Conservation (phyloP, 1,139 yeast genomes). For the Insectozyma bohioensis region DNA sequence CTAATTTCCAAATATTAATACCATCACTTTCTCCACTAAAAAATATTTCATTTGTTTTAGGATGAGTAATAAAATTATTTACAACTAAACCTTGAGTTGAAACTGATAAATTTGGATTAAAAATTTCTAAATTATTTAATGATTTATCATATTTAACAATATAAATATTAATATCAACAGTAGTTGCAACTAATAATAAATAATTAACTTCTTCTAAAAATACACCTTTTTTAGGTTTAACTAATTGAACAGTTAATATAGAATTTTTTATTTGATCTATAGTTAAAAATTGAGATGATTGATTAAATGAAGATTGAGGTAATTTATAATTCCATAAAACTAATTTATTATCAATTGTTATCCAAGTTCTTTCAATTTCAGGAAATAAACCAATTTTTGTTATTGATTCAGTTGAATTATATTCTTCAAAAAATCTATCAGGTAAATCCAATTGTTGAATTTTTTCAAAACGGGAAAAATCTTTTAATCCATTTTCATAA, state of each 20-base stretch:
- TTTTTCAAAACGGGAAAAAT: conserved; percentile 77
- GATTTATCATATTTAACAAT: conserved; percentile 62
- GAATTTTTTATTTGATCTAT: conserved; percentile 83
- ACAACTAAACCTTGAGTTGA: conserved; percentile 78
- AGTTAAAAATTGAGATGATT: conserved; percentile 66
- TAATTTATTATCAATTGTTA: conserved; percentile 77
- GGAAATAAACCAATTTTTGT: conserved; percentile 85
- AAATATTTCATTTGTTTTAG: conserved; percentile 73
- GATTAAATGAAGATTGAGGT: conserved; percentile 49
- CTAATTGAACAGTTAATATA: conserved; percentile 72
- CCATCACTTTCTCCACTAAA: conserved; percentile 81
- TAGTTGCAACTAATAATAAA: conserved; percentile 75
- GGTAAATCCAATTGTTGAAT: conserved; percentile 72
- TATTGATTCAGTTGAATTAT: conserved; percentile 63
- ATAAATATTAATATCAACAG: conserved; percentile 72
- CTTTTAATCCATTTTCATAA: conserved; percentile 41
- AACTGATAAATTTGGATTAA: conserved; percentile 80
- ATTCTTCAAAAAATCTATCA: conserved; percentile 76
- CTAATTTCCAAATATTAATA: conserved; percentile 80
- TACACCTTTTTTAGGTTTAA: conserved; percentile 75
- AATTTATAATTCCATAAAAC: conserved; percentile 80
- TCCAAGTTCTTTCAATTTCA: conserved; percentile 84
- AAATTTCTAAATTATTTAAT: conserved; percentile 62
- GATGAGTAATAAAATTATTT: conserved; percentile 58
- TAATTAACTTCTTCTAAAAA: conserved; percentile 78